Percentiles rank a stretch among this genome's conserved stretches.
These are phyloP conservation scores for Ogataea degrootiae DNA, from an alignment of 805 yeast species.

Conservation along the genomic window DNA sequence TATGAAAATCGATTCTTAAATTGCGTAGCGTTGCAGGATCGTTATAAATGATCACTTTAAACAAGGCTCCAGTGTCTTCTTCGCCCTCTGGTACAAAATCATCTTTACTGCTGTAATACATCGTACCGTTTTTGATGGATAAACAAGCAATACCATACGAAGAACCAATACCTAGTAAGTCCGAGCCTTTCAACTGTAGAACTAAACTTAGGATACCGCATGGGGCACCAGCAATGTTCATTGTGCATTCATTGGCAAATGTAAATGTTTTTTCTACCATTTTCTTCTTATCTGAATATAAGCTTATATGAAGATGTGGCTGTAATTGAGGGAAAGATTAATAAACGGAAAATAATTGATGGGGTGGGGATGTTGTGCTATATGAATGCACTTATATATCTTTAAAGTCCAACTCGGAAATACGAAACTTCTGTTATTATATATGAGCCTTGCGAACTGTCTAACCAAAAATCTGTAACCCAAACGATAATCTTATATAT, in stretches of 20 bases:
- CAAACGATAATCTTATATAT: too few relatives aligned
- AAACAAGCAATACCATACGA: conserved; percentile 4
- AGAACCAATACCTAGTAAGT: conserved; percentile 12
- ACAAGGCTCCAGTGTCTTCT: conserved; percentile 4
- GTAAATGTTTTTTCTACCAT: conserved; percentile 12
- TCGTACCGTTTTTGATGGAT: conserved; percentile 4
- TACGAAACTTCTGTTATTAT: too few relatives aligned
- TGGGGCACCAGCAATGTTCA: conserved; percentile 8
- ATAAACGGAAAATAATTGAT: too few relatives aligned
- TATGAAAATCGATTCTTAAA: conserved; percentile 15
- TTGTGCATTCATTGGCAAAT: conserved; percentile 11
- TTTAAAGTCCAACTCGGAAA: too few relatives aligned
- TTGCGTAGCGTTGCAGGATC: conserved; percentile 3
- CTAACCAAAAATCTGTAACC: too few relatives aligned
- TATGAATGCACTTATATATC: too few relatives aligned
- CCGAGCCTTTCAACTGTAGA: conserved; percentile 9
- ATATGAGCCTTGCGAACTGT: too few relatives aligned
- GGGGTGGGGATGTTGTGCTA: too few relatives aligned
- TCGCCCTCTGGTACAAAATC: conserved; percentile 9
- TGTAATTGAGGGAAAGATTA: too few relatives aligned
- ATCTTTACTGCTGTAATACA: conserved; percentile 10
- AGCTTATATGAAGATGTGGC: too few relatives aligned
- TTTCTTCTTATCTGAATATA: too few relatives aligned
- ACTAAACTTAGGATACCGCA: conserved; percentile 9
- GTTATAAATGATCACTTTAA: conserved; percentile 11